phyloP scores from a whole-genome alignment of 495 filamentous ascomycete genomes.

The Bacidia gigantensis region DNA sequence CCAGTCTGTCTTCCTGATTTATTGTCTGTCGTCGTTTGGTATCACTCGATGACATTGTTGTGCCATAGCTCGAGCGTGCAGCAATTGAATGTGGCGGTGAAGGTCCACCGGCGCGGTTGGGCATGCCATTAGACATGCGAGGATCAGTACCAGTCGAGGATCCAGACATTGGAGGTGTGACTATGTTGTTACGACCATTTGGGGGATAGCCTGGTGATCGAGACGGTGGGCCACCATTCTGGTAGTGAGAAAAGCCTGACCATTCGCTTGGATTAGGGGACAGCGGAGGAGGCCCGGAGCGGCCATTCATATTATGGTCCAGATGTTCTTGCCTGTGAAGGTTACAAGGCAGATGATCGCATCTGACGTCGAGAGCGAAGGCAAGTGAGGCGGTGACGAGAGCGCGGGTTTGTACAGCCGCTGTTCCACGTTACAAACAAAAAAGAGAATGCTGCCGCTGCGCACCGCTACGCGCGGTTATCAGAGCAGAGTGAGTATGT shows the following conservation, averaged over 20 bases:
- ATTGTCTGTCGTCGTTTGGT: conserved; percentile 46
- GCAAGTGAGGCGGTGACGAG: neutral
- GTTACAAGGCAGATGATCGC: neutral
- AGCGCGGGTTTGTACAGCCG: neutral
- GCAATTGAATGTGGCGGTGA: conserved; percentile 81
- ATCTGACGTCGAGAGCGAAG: neutral
- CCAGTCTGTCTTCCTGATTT: conserved; percentile 52
- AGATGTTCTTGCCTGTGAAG: neutral
- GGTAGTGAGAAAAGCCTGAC: conserved; percentile 66
- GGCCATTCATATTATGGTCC: conserved; percentile 40
- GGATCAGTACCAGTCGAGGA: conserved; percentile 38
- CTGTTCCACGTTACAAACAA: conserved; percentile 1
- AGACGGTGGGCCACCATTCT: conserved; percentile 31
- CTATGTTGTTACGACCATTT: conserved; percentile 48
- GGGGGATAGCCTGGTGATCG: conserved; percentile 36
- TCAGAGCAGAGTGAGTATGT: neutral
- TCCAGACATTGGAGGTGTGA: conserved; percentile 57
- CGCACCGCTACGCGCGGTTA: neutral
- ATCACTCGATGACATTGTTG: conserved; percentile 46
- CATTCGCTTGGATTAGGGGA: conserved; percentile 78
- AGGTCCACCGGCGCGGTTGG: conserved; percentile 42
- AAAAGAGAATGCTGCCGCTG: too few relatives aligned
- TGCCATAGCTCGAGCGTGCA: conserved; percentile 57
- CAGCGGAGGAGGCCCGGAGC: conserved; percentile 61
- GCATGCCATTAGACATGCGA: conserved; percentile 22